Conservation (phyloP, 345 rosid genomes). For the Rubroshorea leprosula region DNA sequence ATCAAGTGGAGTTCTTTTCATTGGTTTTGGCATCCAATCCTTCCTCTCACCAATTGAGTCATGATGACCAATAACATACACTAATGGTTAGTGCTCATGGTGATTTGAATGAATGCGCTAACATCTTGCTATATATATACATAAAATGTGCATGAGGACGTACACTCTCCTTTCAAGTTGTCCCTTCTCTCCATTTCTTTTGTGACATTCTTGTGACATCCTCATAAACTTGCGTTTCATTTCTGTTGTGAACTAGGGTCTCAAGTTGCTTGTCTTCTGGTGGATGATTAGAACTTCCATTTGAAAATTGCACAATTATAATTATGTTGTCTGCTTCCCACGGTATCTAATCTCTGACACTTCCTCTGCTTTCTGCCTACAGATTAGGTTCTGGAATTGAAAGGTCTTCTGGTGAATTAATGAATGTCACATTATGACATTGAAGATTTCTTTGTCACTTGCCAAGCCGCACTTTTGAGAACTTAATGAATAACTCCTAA, state of each 20-base stretch:
- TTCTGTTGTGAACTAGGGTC: too few relatives aligned
- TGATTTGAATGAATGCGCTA: slow-evolving; percentile 5
- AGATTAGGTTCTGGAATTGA: slow-evolving; percentile 12
- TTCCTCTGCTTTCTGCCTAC: slow-evolving; percentile 2
- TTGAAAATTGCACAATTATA: too few relatives aligned
- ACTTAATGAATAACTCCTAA: too few relatives aligned
- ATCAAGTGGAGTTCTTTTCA: slow-evolving; percentile 83
- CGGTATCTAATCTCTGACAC: background rate
- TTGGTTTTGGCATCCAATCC: slow-evolving; percentile 85
- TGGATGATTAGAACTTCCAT: too few relatives aligned
- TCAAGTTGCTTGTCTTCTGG: too few relatives aligned
- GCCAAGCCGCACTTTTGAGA: too few relatives aligned
- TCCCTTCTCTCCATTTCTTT: too few relatives aligned
- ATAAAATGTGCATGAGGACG: background rate
- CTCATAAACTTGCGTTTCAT: too few relatives aligned
- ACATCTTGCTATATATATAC: too few relatives aligned
- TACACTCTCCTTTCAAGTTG: background rate
- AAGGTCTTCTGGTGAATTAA: slow-evolving; percentile 2
- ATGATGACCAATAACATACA: slow-evolving; percentile 14
- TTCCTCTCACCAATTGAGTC: slow-evolving; percentile 56
- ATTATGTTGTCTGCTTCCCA: background rate
- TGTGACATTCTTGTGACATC: too few relatives aligned
- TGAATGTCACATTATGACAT: background rate
- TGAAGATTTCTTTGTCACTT: background rate
- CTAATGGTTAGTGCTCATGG: slow-evolving; percentile 23